A percentile compares a stretch with the other conserved stretches of the same genome.
Conservation (phyloP, 306 rosid genomes). For the Cicer pinnatifidum region DNA sequence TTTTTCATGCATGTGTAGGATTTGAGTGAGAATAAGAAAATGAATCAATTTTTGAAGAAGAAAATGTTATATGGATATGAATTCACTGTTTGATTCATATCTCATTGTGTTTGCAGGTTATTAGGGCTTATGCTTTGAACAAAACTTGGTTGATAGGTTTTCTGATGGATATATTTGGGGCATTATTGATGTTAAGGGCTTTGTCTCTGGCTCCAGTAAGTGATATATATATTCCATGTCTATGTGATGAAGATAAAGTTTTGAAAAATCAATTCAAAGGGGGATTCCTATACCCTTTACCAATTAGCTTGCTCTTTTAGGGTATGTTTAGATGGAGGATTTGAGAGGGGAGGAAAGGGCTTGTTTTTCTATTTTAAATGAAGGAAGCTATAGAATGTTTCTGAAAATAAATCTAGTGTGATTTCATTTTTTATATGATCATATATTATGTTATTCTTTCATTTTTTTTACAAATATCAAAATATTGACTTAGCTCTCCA, state of each 20-base stretch:
- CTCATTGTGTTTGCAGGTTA: slow-evolving; percentile 60
- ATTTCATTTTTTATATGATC: too few relatives aligned
- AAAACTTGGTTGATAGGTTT: slow-evolving; percentile 83
- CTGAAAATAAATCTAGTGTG: too few relatives aligned
- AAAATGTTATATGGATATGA: slow-evolving; percentile 12
- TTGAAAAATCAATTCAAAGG: neutral
- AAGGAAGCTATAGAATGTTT: too few relatives aligned
- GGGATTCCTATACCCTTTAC: neutral
- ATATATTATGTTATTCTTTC: too few relatives aligned
- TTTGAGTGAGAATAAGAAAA: slow-evolving; percentile 19
- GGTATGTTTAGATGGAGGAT: too few relatives aligned
- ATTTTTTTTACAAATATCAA: too few relatives aligned
- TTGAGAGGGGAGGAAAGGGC: too few relatives aligned
- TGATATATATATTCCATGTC: slow-evolving; percentile 11
- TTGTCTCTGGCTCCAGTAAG: slow-evolving; percentile 95
- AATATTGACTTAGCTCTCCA: too few relatives aligned
- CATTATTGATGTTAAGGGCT: slow-evolving; percentile 89
- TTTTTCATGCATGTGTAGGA: slow-evolving; percentile 16
- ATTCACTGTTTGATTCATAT: slow-evolving; percentile 30
- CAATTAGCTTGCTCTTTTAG: slow-evolving; percentile 13
- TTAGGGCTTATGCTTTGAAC: slow-evolving; percentile 86
- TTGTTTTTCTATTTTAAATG: too few relatives aligned
- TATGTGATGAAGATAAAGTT: neutral
- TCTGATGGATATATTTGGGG: slow-evolving; percentile 94
- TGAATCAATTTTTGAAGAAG: neutral